Conservation (phyloP, 805 yeast genomes). For the Saccharomyces paradoxus region DNA sequence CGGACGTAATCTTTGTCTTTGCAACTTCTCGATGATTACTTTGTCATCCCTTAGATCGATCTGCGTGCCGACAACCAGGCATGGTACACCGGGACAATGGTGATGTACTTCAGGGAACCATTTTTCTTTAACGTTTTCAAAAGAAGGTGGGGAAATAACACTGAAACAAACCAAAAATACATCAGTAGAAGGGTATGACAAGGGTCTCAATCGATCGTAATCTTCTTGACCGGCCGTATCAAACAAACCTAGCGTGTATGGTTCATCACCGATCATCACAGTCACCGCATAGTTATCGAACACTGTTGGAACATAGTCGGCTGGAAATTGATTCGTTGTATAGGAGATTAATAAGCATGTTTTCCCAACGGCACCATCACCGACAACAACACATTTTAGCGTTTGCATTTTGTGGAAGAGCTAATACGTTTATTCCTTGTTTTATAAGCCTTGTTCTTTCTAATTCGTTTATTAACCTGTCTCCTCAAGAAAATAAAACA, state of each 20-base stretch:
- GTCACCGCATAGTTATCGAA: slow-evolving; percentile 93
- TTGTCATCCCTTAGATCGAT: slow-evolving; percentile 92
- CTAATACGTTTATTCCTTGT: not conserved
- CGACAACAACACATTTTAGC: slow-evolving; percentile 94
- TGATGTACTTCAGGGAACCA: slow-evolving; percentile 99
- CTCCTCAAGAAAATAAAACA: not conserved
- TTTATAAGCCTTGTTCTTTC: not conserved
- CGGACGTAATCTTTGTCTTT: slow-evolving; percentile 83
- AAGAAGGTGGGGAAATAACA: slow-evolving; percentile 93
- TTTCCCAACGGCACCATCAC: slow-evolving; percentile 99
- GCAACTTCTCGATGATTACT: slow-evolving; percentile 78
- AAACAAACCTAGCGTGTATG: slow-evolving; percentile 91
- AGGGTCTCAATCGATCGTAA: slow-evolving; percentile 93
- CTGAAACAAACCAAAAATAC: slow-evolving; percentile 93
- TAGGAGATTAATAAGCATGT: slow-evolving; percentile 92
- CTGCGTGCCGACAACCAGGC: slow-evolving; percentile 94
- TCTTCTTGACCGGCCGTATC: slow-evolving; percentile 99
- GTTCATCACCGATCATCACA: slow-evolving; percentile 95
- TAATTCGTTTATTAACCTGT: not conserved
- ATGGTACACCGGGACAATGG: slow-evolving; percentile 97
- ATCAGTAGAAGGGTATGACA: slow-evolving; percentile 94
- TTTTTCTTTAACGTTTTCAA: slow-evolving; percentile 94
- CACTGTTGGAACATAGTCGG: slow-evolving; percentile 98
- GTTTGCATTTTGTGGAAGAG: slow-evolving; percentile 34
- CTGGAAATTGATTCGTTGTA: slow-evolving; percentile 94